These are phyloP conservation scores for Lentinula detonsa DNA, from an alignment of 768 basidiomycete genomes.

Conservation along the genomic window DNA sequence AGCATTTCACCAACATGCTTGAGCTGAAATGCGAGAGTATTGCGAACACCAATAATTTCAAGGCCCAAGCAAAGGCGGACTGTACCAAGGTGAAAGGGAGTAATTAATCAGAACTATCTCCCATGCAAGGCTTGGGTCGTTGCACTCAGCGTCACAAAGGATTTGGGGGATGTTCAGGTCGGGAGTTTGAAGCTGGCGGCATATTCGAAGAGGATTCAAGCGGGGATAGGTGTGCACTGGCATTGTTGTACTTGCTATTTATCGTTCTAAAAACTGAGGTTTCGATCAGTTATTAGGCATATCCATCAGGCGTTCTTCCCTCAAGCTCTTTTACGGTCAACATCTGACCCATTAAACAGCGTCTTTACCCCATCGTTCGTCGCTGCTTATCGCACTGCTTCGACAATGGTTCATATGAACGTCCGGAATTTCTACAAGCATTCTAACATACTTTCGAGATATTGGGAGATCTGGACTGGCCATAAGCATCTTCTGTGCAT, in stretches of 20 bases:
- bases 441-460: background rate
- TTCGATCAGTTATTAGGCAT: conserved; percentile 31
- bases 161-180: too few species aligned
- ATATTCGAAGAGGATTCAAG: too few species aligned
- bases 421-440: background rate
- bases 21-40: too few species aligned
- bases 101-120: too few species aligned
- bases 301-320: conserved; percentile 42
- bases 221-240: conserved; percentile 4
- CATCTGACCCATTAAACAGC: conserved; percentile 36
- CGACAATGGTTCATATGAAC: conserved; percentile 8
- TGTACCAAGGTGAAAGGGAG: too few species aligned
- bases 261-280: background rate
- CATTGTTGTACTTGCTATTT: background rate
- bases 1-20: too few species aligned
- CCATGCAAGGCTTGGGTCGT: too few species aligned
- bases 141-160: too few species aligned
- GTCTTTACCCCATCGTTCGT: conserved; percentile 43
- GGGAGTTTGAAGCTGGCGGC: too few species aligned
- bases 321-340: conserved; percentile 35
- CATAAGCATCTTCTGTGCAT: background rate
- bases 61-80: too few species aligned
- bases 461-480: background rate
- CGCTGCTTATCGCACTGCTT: conserved; percentile 40
- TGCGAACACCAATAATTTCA: too few species aligned